Base-by-base conservation (phyloP, 345 rosid genomes). In the Firmiana major region DNA sequence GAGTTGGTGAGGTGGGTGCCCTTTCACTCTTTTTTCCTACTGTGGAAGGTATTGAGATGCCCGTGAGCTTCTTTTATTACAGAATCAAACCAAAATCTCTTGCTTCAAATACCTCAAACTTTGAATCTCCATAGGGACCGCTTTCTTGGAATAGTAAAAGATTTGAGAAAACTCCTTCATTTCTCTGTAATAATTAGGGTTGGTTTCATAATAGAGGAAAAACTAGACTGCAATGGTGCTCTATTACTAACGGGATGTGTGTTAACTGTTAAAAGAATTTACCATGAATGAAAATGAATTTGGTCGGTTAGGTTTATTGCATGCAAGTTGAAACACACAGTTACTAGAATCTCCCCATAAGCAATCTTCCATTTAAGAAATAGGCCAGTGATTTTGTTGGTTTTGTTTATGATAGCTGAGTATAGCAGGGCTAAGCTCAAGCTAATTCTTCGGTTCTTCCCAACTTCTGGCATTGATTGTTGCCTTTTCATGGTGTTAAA, bases 1-100 rank as follows among this genome's bases (percentile, higher is more conserved):
- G 17, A 65, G 51, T 40, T 66, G 81, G 79, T 65, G 79, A 80
- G 84, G 82, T 83, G 84, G 88, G 77, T 78, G 34, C 48, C 66
- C 68, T 48, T 77, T 57, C 34, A 43, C 64, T 8, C 49, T 11
- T 26, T 62, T 65, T 78, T 22, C 5, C 34, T 31, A 31, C 60
- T 16, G 22, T 22, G 10, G 24, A 48, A 46, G n/a, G 64, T 15
- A 13, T 59, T 63, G 60, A 49, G 51, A 59, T 69, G 67, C 48
- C 60, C 70, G 80, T 77, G 69, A 70, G 53, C 53, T 49, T 70
- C 74, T 70, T 70, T 70, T 31, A 70, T 70, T 70, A 49, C 74
- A 28, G 42, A 26, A 26, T 28, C 57, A 48, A 49, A 12, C 22
- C 53, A 26, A 70, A 48, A 16, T 9, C 22, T 51, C 24, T 48